A percentile compares a stretch with the other conserved stretches of the same genome.
phyloP scores from a whole-genome alignment of 257 asterid genomes.

The Buddleja alternifolia region DNA sequence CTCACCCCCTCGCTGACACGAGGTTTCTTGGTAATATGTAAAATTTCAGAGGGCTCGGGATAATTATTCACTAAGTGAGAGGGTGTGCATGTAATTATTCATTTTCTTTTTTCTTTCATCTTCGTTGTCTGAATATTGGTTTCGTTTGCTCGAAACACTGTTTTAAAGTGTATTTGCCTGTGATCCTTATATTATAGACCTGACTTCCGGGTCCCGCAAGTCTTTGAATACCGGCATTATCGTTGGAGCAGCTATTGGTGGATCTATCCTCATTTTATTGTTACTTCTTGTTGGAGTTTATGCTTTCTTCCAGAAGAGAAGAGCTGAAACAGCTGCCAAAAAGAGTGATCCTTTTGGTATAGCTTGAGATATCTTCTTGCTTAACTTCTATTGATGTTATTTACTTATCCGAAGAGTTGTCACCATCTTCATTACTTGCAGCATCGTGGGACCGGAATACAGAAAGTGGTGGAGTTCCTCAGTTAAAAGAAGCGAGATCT shows the following conservation, averaged over 20 bases:
- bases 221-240: conserved; percentile 44
- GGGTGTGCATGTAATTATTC: too few species aligned
- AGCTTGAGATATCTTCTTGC: conserved; percentile 11
- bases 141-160: too few species aligned
- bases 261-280: conserved; percentile 51
- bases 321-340: conserved; percentile 70
- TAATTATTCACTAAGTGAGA: too few species aligned
- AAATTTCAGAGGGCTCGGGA: too few species aligned
- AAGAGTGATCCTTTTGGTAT: conserved; percentile 84
- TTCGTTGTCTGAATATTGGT: too few species aligned
- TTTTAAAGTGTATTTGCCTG: not conserved
- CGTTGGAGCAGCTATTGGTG: conserved; percentile 80
- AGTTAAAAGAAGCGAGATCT: conserved; percentile 68
- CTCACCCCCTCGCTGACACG: too few species aligned
- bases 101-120: too few species aligned
- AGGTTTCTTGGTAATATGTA: too few species aligned
- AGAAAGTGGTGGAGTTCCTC: conserved; percentile 80
- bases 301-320: conserved; percentile 71
- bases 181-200: conserved; percentile 28
- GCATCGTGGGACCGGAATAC: conserved; percentile 73
- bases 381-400: not conserved
- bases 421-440: conserved; percentile 40
- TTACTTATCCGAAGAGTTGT: not conserved
- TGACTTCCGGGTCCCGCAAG: conserved; percentile 34
- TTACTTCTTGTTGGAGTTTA: conserved; percentile 66